Evolutionary conservation across 2,329 filamentous ascomycete species (phyloP).

Genomic region (Harringtonia lauricola): DNA sequence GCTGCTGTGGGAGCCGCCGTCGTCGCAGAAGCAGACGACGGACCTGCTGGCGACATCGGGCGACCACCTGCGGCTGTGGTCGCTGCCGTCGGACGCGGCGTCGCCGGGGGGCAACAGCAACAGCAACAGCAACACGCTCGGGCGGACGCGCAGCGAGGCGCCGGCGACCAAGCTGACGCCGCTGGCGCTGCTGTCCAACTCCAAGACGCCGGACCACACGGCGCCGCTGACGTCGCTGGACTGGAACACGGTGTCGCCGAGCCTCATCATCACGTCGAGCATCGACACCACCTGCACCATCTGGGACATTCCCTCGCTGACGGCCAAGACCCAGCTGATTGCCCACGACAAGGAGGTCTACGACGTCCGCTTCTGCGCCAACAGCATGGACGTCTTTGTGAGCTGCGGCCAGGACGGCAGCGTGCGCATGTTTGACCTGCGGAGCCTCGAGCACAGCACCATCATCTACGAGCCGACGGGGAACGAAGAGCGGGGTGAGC

Average conservation of each 20-base stretch:
- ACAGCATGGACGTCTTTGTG: conserved; percentile 97
- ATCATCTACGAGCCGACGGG: conserved; percentile 97
- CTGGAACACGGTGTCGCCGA: conserved; percentile 96
- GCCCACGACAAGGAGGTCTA: conserved; percentile 99
- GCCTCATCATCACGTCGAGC: conserved; percentile 94
- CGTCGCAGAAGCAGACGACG: conserved; percentile 87
- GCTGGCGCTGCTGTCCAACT: conserved; percentile 87
- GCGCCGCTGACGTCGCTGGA: conserved; percentile 92
- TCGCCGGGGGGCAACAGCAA: conserved; percentile 45
- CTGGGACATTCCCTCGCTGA: conserved; percentile 97
- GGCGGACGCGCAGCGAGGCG: conserved; percentile 33
- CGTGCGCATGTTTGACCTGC: conserved; percentile 95
- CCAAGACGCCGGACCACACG: conserved; percentile 96
- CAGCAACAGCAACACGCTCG: conserved; percentile 4
- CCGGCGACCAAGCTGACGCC: conserved; percentile 75
- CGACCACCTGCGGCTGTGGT: conserved; percentile 90
- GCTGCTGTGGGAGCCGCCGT: conserved; percentile 91
- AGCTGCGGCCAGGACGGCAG: conserved; percentile 96
- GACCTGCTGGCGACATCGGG: conserved; percentile 91
- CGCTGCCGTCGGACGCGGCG: conserved; percentile 61
- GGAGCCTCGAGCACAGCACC: conserved; percentile 93
- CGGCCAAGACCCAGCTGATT: conserved; percentile 95
- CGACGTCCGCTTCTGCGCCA: conserved; percentile 94
- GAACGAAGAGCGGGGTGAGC: conserved; percentile 63
- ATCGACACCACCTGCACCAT: conserved; percentile 99